Base-by-base conservation (phyloP, 2,329 filamentous ascomycete species). In the Leptographium procerum region DNA sequence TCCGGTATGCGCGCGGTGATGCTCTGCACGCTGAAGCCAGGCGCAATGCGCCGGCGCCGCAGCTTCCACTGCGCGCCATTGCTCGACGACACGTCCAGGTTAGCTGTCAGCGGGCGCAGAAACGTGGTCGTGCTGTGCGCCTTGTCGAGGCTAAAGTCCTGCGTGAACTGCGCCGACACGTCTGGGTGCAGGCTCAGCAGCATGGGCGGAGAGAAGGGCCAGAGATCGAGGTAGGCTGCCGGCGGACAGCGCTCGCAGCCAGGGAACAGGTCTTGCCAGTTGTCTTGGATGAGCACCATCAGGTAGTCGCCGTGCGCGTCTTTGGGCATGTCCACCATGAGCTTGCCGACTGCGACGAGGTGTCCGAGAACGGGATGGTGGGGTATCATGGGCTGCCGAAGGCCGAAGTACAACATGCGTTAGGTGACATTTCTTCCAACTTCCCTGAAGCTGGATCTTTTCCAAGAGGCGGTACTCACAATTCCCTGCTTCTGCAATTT, bases 31-130 rank as follows among this genome's bases (percentile, higher is more conserved):
- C 69, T 68, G 63, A 74, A 74, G 6, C 70, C 71, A 4, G 68
- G 69, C 57, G 70, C 71, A 62, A 74, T 71, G 31, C 69, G 62
- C 26, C 61, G 63, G 36, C 70, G 66, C 60, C 66, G 64, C 55
- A 56, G 61, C 60, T 70, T 72, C 73, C 73, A 75, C 48, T 69
- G 66, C 14, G 66, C 64, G 2, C 73, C 73, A 50, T 73, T 69
- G 22, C 68, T 62, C 43, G 67, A 66, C 22, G 74, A 64, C 1
- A 74, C 60, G 50, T 71, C 69, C 6, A 68, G 60, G 24, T 69
- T 69, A 22, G 65, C 66, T 0, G 69, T 66, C 51, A 71, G 65
- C 16, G 65, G 61, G 53, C 31, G 24, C 50, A 63, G 33, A 19
- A 54, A 59, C 24, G 31, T 10, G 13, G n/a, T 33, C 5, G 50